These are phyloP conservation scores for Bidens hawaiensis DNA, from an alignment of 140 eudicot genomes.

Conservation along the genomic window DNA sequence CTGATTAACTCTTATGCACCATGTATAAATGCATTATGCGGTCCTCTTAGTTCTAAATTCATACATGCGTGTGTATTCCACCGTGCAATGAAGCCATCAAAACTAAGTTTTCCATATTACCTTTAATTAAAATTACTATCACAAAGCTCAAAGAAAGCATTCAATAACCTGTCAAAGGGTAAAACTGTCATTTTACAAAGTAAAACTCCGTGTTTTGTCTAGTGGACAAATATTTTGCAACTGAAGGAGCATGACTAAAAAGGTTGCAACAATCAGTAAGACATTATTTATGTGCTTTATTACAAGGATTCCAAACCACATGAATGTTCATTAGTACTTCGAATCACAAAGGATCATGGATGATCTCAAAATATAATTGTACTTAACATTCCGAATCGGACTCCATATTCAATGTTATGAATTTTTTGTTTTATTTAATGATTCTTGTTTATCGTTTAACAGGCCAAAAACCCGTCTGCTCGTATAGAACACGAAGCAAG, in stretches of 20 bases:
- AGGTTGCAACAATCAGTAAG: neutral
- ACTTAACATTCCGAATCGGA: neutral
- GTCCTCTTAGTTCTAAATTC: too few species aligned
- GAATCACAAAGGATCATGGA: neutral
- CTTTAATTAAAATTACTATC: neutral
- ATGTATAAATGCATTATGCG: too few species aligned
- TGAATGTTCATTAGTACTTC: neutral
- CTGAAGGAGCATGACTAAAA: neutral
- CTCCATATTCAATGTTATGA: neutral
- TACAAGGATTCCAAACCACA: neutral
- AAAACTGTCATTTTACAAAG: neutral
- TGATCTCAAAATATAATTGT: neutral
- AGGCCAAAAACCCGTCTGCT: constrained; percentile 74
- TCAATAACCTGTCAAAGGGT: neutral
- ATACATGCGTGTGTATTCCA: neutral
- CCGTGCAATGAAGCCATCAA: neutral
- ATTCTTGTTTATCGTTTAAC: constrained; percentile 7
- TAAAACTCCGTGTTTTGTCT: neutral
- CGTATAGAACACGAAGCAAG: constrained; percentile 91
- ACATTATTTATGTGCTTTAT: neutral
- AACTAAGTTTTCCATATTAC: neutral
- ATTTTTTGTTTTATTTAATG: neutral
- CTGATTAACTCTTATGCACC: too few species aligned
- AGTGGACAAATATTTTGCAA: neutral
- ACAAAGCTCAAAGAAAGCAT: neutral